Base-by-base conservation (phyloP, 2,329 filamentous ascomycete species). In the Seiridium cupressi region DNA sequence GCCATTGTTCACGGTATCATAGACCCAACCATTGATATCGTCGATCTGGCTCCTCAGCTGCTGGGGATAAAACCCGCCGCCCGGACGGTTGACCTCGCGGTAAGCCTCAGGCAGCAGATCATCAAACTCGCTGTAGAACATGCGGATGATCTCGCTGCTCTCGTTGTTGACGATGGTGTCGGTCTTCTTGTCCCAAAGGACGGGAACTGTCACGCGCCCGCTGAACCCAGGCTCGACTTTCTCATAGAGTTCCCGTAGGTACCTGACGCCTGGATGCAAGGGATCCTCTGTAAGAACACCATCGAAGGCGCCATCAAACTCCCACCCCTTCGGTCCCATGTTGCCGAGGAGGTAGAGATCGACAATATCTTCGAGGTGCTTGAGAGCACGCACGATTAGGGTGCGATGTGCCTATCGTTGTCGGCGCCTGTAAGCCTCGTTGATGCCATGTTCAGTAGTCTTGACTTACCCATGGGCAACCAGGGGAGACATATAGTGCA, bases 111-210 rank as follows among this genome's bases (percentile, higher is more conserved):
- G 81, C 1, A 89, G 69, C 5, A 88, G 68, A 53, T 81, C 76
- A 62, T 93, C 89, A 68, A 93, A 93, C 58, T 86, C 89, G 9
- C 82, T 81, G 74, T 92, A 92, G 62, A 95, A 79, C 89, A 94
- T 93, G 64, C 91, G 84, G 66, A 95, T 92, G 66, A 95, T 94
- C 72, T 95, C 92, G 57, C 86, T 85, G 58, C 88, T 90, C 78
- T 95, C 92, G 64, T 96, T 96, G 80, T 85, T 93, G 51, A 95
- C 91, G 65, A 94, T 90, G 13, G 81, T 84, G 54, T 87, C 83
- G 32, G 80, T 79, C 71, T 89, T 85, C 71, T 86, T 89, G 65
- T 91, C 89, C 79, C 85, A 91, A 8, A 93, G 79, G 0, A 88
- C 86, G 0, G 90, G 90, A 1, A 93, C 90, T 0, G 90, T 93